A percentile compares a stretch with the other conserved stretches of the same genome.
Evolutionary conservation across 306 rosid species (phyloP).

Genomic region (Pyrus bretschneideri): DNA sequence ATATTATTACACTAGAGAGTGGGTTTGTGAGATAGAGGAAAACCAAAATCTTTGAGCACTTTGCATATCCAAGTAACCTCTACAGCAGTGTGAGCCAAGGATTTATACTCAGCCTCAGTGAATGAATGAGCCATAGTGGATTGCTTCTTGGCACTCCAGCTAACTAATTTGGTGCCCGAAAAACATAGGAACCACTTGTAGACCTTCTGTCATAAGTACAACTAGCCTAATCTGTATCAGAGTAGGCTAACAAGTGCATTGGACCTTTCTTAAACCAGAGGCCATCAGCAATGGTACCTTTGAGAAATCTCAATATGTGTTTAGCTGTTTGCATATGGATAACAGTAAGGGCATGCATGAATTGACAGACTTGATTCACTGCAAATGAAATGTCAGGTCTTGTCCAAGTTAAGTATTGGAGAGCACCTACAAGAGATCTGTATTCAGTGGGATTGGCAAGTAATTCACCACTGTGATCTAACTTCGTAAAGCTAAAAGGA

Average conservation of each 20-base stretch:
- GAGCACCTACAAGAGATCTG: not conserved
- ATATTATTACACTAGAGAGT: not conserved
- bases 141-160: not conserved
- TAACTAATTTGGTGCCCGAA: not conserved
- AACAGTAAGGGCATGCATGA: too few relatives aligned
- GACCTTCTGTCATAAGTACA: not conserved
- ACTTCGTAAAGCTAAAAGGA: not conserved
- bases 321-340: not conserved
- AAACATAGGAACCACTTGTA: not conserved
- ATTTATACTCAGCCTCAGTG: too few relatives aligned
- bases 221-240: not conserved
- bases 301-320: not conserved
- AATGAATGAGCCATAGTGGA: not conserved
- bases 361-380: not conserved
- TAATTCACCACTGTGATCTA: not conserved
- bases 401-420: not conserved
- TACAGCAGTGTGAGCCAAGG: not conserved
- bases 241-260: not conserved
- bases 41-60: not conserved
- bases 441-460: not conserved
- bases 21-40: not conserved
- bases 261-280: not conserved
- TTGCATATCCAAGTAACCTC: not conserved
- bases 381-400: not conserved
- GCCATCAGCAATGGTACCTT: not conserved